These are phyloP conservation scores for Senecio squalidus DNA, from an alignment of 140 eudicot genomes.

Conservation along the genomic window DNA sequence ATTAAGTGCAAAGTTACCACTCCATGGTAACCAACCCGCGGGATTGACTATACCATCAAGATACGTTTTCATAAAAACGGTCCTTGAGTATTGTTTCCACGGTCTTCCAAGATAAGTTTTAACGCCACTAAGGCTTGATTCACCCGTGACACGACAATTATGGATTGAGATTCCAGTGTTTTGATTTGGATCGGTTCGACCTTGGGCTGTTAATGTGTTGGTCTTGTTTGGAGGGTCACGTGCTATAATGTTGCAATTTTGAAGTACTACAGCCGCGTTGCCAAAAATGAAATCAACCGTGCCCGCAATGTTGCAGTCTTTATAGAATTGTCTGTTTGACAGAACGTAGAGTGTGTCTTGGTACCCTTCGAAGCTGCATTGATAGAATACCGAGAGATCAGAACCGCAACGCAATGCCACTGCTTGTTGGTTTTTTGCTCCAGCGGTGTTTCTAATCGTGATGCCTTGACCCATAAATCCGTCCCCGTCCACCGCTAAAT, in stretches of 20 bases:
- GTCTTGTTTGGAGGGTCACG: slow-evolving; percentile 32
- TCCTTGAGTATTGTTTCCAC: slow-evolving; percentile 45
- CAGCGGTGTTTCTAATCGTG: slow-evolving; percentile 42
- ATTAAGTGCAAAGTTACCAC: slow-evolving; percentile 37
- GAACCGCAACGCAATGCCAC: slow-evolving; percentile 38
- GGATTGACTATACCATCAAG: slow-evolving; percentile 35
- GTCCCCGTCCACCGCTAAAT: slow-evolving; percentile 31
- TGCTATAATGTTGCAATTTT: slow-evolving; percentile 35
- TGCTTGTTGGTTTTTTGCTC: slow-evolving; percentile 38
- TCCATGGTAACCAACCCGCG: slow-evolving; percentile 47
- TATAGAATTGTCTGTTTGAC: slow-evolving; percentile 37
- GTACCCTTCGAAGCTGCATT: slow-evolving; percentile 45
- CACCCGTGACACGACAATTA: slow-evolving; percentile 32
- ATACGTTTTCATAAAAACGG: slow-evolving; percentile 33
- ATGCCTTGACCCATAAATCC: slow-evolving; percentile 34
- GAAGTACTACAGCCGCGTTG: slow-evolving; percentile 37
- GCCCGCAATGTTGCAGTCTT: slow-evolving; percentile 28
- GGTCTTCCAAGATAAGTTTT: slow-evolving; percentile 50
- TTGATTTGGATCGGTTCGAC: slow-evolving; percentile 42
- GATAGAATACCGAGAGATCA: slow-evolving; percentile 43
- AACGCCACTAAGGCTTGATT: slow-evolving; percentile 27
- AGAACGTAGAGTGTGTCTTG: slow-evolving; percentile 41
- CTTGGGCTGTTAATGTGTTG: slow-evolving; percentile 49
- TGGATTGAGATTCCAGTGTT: slow-evolving; percentile 48
- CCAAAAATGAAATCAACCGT: slow-evolving; percentile 42